phyloP scores from a whole-genome alignment of 306 rosid species.

The Albizia julibrissin region DNA sequence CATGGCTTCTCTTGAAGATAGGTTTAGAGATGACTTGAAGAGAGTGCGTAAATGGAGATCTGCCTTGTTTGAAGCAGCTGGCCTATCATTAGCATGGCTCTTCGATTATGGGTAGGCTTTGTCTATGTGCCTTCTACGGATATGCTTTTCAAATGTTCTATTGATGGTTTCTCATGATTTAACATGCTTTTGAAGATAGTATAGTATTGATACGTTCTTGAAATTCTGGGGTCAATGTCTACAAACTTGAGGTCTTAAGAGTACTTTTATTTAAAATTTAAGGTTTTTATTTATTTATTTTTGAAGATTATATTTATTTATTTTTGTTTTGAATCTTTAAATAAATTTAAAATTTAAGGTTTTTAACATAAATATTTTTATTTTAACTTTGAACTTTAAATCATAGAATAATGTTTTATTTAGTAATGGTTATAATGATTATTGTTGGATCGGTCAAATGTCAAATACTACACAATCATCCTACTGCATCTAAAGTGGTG shows the following conservation, averaged over 20 bases:
- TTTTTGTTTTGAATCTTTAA: not conserved
- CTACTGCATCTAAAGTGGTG: too few species aligned
- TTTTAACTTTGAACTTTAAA: too few species aligned
- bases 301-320: too few species aligned
- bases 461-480: too few species aligned
- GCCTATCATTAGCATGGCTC: not conserved
- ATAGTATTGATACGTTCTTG: too few species aligned
- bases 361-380: too few species aligned
- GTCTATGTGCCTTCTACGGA: not conserved
- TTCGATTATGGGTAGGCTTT: not conserved
- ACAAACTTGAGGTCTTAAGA: not conserved
- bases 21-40: not conserved
- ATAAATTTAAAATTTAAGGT: too few species aligned
- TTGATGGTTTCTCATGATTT: not conserved
- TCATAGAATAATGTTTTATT: not conserved
- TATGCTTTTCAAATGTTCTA: not conserved
- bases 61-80: not conserved
- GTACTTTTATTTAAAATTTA: not conserved
- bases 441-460: not conserved
- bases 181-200: not conserved
- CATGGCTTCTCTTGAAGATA: constrained; percentile 15
- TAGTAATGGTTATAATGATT: not conserved
- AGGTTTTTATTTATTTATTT: too few species aligned
- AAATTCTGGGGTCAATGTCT: too few species aligned
- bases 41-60: not conserved